These are phyloP conservation scores for Debaryomyces maramus DNA, from an alignment of 805 yeast genomes.

Conservation along the genomic window DNA sequence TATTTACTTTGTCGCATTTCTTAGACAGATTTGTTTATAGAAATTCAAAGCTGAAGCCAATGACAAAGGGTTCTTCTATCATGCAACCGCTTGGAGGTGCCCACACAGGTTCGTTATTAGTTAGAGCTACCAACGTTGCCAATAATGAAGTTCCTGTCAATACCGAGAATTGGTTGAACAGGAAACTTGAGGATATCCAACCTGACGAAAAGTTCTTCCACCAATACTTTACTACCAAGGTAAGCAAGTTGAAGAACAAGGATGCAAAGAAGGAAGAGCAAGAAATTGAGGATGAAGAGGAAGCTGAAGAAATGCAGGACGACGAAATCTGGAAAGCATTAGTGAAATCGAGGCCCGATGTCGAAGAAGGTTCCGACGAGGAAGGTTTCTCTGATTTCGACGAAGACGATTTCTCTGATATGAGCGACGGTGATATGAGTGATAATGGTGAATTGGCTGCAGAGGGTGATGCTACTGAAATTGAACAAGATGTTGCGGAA, in stretches of 20 bases:
- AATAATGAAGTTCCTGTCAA: constrained; percentile 67
- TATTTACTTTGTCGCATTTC: constrained; percentile 86
- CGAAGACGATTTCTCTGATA: constrained; percentile 41
- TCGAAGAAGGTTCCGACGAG: constrained; percentile 48
- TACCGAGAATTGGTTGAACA: constrained; percentile 78
- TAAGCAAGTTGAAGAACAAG: constrained; percentile 31
- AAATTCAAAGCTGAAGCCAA: constrained; percentile 77
- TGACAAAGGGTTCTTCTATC: constrained; percentile 82
- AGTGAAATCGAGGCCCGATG: constrained; percentile 71
- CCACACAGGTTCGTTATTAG: constrained; percentile 67
- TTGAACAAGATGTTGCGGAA: constrained; percentile 29
- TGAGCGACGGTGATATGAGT: constrained; percentile 45
- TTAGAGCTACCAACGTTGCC: constrained; percentile 53
- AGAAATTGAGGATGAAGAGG: constrained; percentile 29
- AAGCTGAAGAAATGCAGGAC: constrained; percentile 53
- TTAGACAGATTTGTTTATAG: constrained; percentile 93
- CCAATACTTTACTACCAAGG: constrained; percentile 74
- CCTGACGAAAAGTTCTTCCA: constrained; percentile 90
- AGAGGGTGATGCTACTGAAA: constrained; percentile 18
- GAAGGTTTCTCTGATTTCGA: constrained; percentile 31
- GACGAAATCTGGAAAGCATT: constrained; percentile 81
- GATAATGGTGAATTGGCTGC: constrained; percentile 22
- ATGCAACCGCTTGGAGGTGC: constrained; percentile 97
- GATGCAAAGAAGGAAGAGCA: constrained; percentile 24
- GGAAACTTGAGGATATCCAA: constrained; percentile 60